Evolutionary conservation across 1,284 basidiomycete species (phyloP).

Genomic region (Phaffia rhodozyma): DNA sequence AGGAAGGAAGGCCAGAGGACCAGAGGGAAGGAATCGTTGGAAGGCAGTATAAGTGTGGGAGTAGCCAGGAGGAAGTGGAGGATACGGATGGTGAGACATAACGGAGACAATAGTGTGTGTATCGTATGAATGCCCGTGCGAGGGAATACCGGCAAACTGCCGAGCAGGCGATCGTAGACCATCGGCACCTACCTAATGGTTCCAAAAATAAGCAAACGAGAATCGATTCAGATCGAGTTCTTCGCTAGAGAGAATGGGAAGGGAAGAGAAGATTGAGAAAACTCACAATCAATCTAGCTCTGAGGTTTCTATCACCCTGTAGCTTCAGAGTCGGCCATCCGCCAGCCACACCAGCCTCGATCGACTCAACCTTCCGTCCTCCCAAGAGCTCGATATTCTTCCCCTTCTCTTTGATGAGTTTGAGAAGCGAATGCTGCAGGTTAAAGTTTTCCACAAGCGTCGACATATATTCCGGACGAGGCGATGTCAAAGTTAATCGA

Average conservation of each 20-base stretch:
- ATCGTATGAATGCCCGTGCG: slow-evolving; percentile 85
- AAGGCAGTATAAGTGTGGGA: slow-evolving; percentile 52
- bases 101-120: slow-evolving; percentile 87
- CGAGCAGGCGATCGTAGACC: slow-evolving; percentile 91
- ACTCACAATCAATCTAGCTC: slow-evolving; percentile 59
- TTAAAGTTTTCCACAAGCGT: slow-evolving; percentile 61
- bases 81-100: slow-evolving; percentile 48
- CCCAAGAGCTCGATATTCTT: slow-evolving; percentile 25
- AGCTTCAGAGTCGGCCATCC: slow-evolving; percentile 65
- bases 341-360: slow-evolving; percentile 26
- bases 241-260: background rate
- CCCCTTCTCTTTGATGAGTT: background rate
- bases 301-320: slow-evolving; percentile 48
- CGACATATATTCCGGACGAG: slow-evolving; percentile 4
- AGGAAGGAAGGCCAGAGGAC: slow-evolving; percentile 89
- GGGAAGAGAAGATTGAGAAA: background rate
- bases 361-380: slow-evolving; percentile 25
- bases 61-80: slow-evolving; percentile 40
- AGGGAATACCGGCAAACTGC: slow-evolving; percentile 69
- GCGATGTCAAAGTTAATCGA: slow-evolving; percentile 36
- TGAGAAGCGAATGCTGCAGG: slow-evolving; percentile 65
- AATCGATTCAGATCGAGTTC: background rate
- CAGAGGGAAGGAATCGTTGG: slow-evolving; percentile 90
- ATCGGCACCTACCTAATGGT: slow-evolving; percentile 74
- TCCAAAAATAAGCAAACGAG: background rate